A percentile compares a stretch with the other conserved stretches of the same genome.
Evolutionary conservation across 768 basidiomycete genomes (phyloP).

Genomic region (Chlorophyllum brunneum): DNA sequence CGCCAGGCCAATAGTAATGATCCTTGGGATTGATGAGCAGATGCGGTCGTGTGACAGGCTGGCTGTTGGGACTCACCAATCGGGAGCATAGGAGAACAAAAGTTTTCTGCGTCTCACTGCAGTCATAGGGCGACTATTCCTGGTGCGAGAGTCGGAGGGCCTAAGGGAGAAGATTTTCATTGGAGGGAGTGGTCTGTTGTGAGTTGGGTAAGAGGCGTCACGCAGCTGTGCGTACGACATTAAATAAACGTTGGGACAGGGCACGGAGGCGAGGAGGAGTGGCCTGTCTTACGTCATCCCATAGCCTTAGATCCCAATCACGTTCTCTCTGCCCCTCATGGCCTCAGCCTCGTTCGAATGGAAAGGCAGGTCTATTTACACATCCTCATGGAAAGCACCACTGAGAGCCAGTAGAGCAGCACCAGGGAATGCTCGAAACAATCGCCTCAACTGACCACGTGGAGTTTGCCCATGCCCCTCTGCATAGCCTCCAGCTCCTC

Average conservation of each 20-base stretch:
- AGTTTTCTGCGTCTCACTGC: constrained; percentile 36
- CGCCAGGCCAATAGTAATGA: constrained; percentile 64
- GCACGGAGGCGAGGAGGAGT: neutral
- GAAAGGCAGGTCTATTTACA: constrained; percentile 9
- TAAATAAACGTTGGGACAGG: too few relatives aligned
- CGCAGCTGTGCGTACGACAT: too few relatives aligned
- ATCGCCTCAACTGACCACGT: constrained; percentile 64
- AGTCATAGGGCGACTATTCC: constrained; percentile 21
- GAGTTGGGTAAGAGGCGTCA: too few relatives aligned
- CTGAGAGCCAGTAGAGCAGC: too few relatives aligned
- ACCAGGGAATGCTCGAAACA: constrained; percentile 53
- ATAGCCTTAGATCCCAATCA: neutral
- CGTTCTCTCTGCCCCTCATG: constrained; percentile 7
- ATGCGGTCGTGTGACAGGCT: constrained; percentile 12
- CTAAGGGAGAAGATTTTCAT: constrained; percentile 27
- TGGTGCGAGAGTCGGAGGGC: constrained; percentile 15
- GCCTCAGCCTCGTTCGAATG: constrained; percentile 7
- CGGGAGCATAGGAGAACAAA: constrained; percentile 64
- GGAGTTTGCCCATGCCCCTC: constrained; percentile 42
- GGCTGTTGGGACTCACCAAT: constrained; percentile 52
- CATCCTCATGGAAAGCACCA: neutral
- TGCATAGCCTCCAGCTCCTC: constrained; percentile 10
- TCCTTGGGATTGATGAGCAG: constrained; percentile 38
- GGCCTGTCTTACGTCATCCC: neutral
- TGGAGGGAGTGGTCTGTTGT: constrained; percentile 9